Base-by-base conservation (phyloP, 2,329 filamentous ascomycete genomes). In the Emmonsiellopsis sp. region DNA sequence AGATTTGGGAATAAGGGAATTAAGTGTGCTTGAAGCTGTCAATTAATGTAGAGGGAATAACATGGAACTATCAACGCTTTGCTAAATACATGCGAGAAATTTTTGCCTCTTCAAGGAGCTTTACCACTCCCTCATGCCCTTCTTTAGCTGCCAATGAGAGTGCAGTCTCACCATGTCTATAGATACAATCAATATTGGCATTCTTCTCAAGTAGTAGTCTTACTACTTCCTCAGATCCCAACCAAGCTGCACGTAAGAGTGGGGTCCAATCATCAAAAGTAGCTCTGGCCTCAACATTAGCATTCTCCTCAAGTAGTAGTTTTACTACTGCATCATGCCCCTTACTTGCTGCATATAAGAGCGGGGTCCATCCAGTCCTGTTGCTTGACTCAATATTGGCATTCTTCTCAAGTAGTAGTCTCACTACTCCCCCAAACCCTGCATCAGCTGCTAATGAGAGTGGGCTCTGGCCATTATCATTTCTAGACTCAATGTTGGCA, bases 371-470 rank as follows among this genome's bases (percentile, higher is more conserved):
- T 14, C 14, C 14, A 14, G 14, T 14, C 14, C 14, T 14, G 14
- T 14, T 14, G 14, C 14, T 14, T 14, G 14, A 14, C 14, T 14
- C 14, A 14, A 14, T 40, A 46, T 65, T 58, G 1, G 62, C 63
- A 31, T 58, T 58, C 10, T 56, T 54, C 3, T 54, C 49, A 2
- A 66, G 49, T 2, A 67, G 57, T 14, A 59, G 50, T 32, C 60
- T 55, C 7, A 63, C 58, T n/a, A 64, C 55, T 21, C 59, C 3
- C 14, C 14, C 14, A 14, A 14, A 14, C 14, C 14, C 14, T 14
- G 14, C 14, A 14, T 14, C 14, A 14, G 14, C 14, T 14, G 61
- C 63, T 5, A 2, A 45, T 33, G 7, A 45, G 27, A 45, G 43
- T n/a, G 43, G 11, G 14, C 14, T 14, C 14, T 14, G 14, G 14